Evolutionary conservation across 495 filamentous ascomycete genomes (phyloP).

Genomic region (Penicillium simplicissimum): DNA sequence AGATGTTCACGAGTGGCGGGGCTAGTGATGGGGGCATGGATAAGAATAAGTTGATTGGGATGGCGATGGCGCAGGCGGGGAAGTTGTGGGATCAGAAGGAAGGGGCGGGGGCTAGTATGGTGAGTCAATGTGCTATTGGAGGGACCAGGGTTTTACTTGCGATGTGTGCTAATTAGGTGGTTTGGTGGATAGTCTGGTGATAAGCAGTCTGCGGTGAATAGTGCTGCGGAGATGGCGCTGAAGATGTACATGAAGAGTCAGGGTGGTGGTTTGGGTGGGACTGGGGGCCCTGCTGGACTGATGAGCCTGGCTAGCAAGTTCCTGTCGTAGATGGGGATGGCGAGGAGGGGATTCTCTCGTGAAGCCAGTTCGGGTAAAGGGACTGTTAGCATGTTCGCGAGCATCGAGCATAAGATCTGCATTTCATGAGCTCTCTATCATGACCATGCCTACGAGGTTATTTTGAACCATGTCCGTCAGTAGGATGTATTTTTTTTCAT

Average conservation of each 20-base stretch:
- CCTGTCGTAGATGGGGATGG: constrained; percentile 18
- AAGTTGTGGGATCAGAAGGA: constrained; percentile 64
- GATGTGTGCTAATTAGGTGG: background rate
- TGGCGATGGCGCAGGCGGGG: constrained; percentile 68
- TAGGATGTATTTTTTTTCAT: background rate
- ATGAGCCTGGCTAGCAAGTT: constrained; percentile 62
- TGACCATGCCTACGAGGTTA: background rate
- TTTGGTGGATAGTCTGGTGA: constrained; percentile 39
- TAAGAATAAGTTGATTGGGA: constrained; percentile 63
- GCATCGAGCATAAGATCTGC: background rate
- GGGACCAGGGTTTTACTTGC: too few species aligned
- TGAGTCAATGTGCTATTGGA: constrained; percentile 24
- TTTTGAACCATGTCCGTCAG: background rate
- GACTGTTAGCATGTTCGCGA: background rate
- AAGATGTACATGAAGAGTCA: constrained; percentile 69
- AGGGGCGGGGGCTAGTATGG: constrained; percentile 46
- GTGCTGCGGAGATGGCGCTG: constrained; percentile 63
- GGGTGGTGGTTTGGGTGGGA: constrained; percentile 49
- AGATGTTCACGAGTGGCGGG: constrained; percentile 57
- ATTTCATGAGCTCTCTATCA: background rate
- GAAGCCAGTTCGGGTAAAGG: background rate
- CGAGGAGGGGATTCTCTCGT: background rate
- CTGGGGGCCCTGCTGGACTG: constrained; percentile 50
- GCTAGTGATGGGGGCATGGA: constrained; percentile 36
- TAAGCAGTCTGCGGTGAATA: constrained; percentile 62